phyloP scores from a whole-genome alignment of 345 rosid species.

The Firmiana major region DNA sequence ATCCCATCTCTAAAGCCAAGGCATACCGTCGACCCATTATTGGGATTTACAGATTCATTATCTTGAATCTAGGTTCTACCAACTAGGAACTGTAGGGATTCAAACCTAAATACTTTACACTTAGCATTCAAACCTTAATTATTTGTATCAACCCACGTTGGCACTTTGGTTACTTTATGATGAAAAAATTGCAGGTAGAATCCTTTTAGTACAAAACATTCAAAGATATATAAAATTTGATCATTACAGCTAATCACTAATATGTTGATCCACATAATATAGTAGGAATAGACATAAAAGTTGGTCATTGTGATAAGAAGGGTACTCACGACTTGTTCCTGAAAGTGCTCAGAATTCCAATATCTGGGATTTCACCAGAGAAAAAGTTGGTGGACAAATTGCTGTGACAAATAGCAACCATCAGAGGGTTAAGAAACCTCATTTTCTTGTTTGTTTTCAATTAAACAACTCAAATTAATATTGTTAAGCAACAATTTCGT shows the following conservation, averaged over 20 bases:
- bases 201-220: not conserved
- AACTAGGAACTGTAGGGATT: no score
- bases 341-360: constrained; percentile 76
- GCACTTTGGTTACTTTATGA: not conserved
- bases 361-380: constrained; percentile 91
- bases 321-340: constrained; percentile 69
- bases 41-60: no score
- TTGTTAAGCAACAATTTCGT: not conserved
- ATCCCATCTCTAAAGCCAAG: no score
- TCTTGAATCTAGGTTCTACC: no score
- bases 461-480: not conserved
- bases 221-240: not conserved
- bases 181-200: not conserved
- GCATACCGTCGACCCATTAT: no score
- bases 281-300: not conserved
- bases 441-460: not conserved
- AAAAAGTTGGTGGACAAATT: constrained; percentile 86
- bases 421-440: constrained; percentile 7
- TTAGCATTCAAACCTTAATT: no score
- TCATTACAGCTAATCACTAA: not conserved
- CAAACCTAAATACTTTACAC: no score
- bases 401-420: constrained; percentile 36
- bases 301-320: not conserved
- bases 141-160: no score
- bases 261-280: not conserved